These are phyloP conservation scores for Venturia carpophila DNA, from an alignment of 2,329 filamentous ascomycete species.

Conservation along the genomic window DNA sequence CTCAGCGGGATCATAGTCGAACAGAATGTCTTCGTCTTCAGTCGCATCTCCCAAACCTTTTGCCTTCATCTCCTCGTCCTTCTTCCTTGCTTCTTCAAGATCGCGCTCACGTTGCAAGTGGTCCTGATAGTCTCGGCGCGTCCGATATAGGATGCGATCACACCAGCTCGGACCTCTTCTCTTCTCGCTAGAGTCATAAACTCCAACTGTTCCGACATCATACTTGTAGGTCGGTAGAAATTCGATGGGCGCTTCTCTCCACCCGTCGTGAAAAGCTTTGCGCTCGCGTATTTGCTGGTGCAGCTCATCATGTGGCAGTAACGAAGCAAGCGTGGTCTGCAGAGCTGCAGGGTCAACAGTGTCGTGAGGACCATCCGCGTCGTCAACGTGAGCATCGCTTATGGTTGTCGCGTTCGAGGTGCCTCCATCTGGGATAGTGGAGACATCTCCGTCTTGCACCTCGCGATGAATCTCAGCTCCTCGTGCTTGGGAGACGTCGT, in stretches of 20 bases:
- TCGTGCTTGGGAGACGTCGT: slow-evolving; percentile 42
- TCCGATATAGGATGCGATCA: slow-evolving; percentile 83
- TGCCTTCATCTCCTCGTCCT: slow-evolving; percentile 78
- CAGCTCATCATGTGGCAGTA: slow-evolving; percentile 86
- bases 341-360: slow-evolving; percentile 69
- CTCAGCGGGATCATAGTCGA: slow-evolving; percentile 80
- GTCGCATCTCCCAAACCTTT: slow-evolving; percentile 62
- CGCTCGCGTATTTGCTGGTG: slow-evolving; percentile 61
- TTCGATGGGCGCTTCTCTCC: slow-evolving; percentile 78
- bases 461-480: slow-evolving; percentile 10
- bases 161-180: slow-evolving; percentile 91
- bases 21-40: slow-evolving; percentile 70
- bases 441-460: neutral
- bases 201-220: slow-evolving; percentile 82
- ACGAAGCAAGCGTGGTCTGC: slow-evolving; percentile 77
- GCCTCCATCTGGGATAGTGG: neutral
- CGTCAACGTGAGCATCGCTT: slow-evolving; percentile 22
- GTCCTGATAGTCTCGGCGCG: slow-evolving; percentile 58
- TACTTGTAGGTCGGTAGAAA: slow-evolving; percentile 98
- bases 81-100: slow-evolving; percentile 58
- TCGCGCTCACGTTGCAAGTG: slow-evolving; percentile 59
- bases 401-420: slow-evolving; percentile 6
- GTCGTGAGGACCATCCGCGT: slow-evolving; percentile 33
- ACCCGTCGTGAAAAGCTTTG: slow-evolving; percentile 85
- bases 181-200: slow-evolving; percentile 95